Conservation (phyloP, 169 alveolate genomes). For the Plasmodium cynomolgi region DNA sequence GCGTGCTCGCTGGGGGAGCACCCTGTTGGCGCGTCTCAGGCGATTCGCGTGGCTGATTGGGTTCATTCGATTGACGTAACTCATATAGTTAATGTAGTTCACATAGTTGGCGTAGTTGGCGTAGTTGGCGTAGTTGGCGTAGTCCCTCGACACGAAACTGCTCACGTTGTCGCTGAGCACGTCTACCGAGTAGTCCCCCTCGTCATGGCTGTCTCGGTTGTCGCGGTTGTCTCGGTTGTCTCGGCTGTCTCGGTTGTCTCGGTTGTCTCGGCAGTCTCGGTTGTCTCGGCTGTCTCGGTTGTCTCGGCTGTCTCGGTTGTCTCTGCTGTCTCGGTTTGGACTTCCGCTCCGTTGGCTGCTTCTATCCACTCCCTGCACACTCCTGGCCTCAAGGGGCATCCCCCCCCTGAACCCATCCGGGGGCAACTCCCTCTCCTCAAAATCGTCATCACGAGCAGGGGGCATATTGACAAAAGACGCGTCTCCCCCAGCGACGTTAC, state of each 20-base stretch:
- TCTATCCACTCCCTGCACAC: background rate
- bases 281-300: background rate
- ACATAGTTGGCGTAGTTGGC: background rate
- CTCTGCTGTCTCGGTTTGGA: too few relatives aligned
- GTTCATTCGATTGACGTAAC: background rate
- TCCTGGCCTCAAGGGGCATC: background rate
- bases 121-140: background rate
- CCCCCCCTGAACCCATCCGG: too few relatives aligned
- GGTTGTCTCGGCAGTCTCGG: background rate
- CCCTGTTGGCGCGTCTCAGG: background rate
- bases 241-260: background rate
- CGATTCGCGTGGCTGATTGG: background rate
- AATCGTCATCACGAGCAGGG: background rate
- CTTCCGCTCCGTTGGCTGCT: background rate
- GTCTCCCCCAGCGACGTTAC: background rate
- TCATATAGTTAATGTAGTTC: background rate
- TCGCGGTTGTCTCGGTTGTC: background rate
- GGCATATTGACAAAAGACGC: background rate
- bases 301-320: background rate
- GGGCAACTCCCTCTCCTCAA: background rate
- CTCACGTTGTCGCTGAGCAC: background rate
- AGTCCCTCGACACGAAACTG: background rate
- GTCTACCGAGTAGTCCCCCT: background rate
- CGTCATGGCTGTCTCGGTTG: background rate
- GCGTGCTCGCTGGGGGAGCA: background rate